Evolutionary conservation across 257 asterid genomes (phyloP), one percentile per base, ranked within the genome.

Genomic region (Prunella vulgaris): DNA sequence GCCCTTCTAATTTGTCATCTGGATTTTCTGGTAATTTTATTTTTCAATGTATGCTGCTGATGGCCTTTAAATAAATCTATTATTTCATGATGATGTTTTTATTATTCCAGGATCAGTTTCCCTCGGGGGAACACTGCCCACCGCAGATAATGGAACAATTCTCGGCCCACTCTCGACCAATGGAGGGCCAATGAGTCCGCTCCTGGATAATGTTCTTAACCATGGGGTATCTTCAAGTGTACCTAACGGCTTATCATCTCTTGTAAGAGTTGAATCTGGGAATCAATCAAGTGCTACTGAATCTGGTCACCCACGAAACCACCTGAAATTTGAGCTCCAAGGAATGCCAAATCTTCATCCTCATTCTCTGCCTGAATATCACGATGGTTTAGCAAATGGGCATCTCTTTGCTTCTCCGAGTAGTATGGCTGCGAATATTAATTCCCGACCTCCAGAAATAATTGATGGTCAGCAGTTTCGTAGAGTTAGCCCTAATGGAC

Each of bases 281-380:
- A 86, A 83, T 70, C 88, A 73, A 18, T 74, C 90, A 69, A 80
- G 53, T 74, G 58, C 77, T 68, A 35, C 80, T 60, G 96, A 93
- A 70, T 72, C 87, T 72, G 80, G 87, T 75, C 92, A 74, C 72
- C 73, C 72, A 14, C 76, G 52, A 70, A 83, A 83, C 76, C 96
- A 83, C 74, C 74, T 58, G 69, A 89, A 81, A 66, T 80, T 80
- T 75, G 97, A 87, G 38, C 74, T 84, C 80, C 87, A 78, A 59
- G 81, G 93, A 60, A 7, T 76, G 35, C 53, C 90, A 44, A 88
- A 79, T 85, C 76, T 76, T 65, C 94, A 82, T 71, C 92, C 96
- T 73, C 94, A 85, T 76, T 87, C 97, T 18, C 89, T 87, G 71
- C 93, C 96, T 66, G 95, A 93, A 24, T 87, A 81, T 80, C 87